Conservation (phyloP, 176 grass and related monocot genomes). For the Phoenix roebelenii region DNA sequence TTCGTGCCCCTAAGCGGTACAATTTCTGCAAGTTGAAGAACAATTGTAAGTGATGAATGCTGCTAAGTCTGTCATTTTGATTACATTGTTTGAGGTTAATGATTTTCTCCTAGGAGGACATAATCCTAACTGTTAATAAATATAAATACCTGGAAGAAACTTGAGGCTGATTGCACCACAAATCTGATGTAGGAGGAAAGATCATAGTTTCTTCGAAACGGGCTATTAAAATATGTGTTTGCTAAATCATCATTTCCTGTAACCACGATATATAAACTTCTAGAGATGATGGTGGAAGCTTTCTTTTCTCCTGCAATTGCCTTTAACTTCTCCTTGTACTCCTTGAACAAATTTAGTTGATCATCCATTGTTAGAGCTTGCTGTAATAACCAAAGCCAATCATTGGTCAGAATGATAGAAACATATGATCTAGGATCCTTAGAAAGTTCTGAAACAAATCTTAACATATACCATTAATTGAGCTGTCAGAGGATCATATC, state of each 20-base stretch:
- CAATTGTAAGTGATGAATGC: no score
- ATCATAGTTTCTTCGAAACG: slow-evolving; percentile 61
- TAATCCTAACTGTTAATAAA: not conserved
- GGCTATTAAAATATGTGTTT: slow-evolving; percentile 82
- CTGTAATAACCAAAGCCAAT: slow-evolving; percentile 23
- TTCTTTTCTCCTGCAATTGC: slow-evolving; percentile 31
- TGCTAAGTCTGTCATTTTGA: not conserved
- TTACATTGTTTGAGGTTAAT: not conserved
- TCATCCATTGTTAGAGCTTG: slow-evolving; percentile 54
- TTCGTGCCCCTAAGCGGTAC: slow-evolving; percentile 37
- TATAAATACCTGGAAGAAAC: slow-evolving; percentile 42
- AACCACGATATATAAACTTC: slow-evolving; percentile 47
- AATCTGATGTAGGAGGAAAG: slow-evolving; percentile 69
- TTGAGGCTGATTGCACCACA: slow-evolving; percentile 47
- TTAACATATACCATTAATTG: slow-evolving; percentile 35
- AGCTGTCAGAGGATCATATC: slow-evolving; percentile 68
- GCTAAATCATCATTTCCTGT: slow-evolving; percentile 65
- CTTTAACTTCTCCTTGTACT: slow-evolving; percentile 64
- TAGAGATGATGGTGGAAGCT: slow-evolving; percentile 47
- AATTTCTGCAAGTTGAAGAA: slow-evolving; percentile 26
- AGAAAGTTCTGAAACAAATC: no score
- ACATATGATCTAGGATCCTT: no score
- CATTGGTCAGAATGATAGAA: no score
- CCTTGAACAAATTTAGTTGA: slow-evolving; percentile 73
- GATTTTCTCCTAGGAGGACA: no score